A percentile compares a stretch with the other conserved stretches of the same genome.
Conservation (phyloP, 2,329 filamentous ascomycete genomes). For the Fusarium gaditjirri region DNA sequence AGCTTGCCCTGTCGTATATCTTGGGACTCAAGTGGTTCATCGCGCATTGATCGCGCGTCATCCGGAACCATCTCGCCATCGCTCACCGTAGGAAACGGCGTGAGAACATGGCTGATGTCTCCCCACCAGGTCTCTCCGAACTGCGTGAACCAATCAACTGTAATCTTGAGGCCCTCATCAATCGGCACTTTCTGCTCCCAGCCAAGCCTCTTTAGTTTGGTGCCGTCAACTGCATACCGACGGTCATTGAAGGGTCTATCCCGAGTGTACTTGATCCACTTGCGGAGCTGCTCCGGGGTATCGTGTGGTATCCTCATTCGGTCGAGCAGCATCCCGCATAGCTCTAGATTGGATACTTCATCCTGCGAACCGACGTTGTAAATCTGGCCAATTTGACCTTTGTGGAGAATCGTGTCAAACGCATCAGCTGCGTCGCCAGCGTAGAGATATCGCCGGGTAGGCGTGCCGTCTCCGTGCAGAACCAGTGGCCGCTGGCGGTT, state of each 20-base stretch:
- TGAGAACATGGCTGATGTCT: slow-evolving; percentile 74
- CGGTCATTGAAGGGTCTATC: slow-evolving; percentile 84
- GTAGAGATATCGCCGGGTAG: slow-evolving; percentile 80
- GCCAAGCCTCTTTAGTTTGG: slow-evolving; percentile 72
- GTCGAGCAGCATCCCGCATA: slow-evolving; percentile 73
- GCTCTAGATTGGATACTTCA: slow-evolving; percentile 78
- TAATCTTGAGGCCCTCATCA: slow-evolving; percentile 69
- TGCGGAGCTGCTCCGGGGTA: slow-evolving; percentile 63
- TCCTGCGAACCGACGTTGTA: slow-evolving; percentile 86
- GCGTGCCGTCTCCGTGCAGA: slow-evolving; percentile 80
- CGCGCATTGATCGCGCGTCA: slow-evolving; percentile 49
- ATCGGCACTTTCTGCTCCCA: slow-evolving; percentile 76
- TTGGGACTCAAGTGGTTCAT: slow-evolving; percentile 47
- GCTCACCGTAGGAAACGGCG: slow-evolving; percentile 72
- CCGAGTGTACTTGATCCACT: slow-evolving; percentile 78
- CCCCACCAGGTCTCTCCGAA: slow-evolving; percentile 79
- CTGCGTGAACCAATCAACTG: slow-evolving; percentile 75
- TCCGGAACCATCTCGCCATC: slow-evolving; percentile 67
- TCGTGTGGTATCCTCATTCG: slow-evolving; percentile 68
- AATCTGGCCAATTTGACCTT: slow-evolving; percentile 76
- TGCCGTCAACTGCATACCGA: slow-evolving; percentile 76
- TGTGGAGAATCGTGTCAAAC: slow-evolving; percentile 86
- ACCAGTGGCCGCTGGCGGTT: slow-evolving; percentile 73
- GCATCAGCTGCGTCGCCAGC: slow-evolving; percentile 83
- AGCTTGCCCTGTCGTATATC: slow-evolving; percentile 34